Evolutionary conservation across 1,284 basidiomycete genomes (phyloP), one percentile per base, ranked within the genome.

Genomic region (Heliocybe sulcata): DNA sequence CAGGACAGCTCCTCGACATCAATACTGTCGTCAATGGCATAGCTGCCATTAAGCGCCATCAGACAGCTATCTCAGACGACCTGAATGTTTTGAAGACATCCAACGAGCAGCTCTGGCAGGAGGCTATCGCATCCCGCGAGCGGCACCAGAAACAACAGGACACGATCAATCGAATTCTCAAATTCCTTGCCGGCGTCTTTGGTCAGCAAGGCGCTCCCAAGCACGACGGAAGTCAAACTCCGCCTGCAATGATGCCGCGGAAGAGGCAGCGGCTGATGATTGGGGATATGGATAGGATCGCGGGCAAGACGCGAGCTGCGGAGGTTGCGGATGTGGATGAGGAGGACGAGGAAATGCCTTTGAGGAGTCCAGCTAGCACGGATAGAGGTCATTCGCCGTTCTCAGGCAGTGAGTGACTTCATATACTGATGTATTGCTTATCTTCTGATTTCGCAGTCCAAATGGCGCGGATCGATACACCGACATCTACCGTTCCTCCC

Each of bases 151-250:
- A 92, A 64, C 94, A 97, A 62, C 90, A 97, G 64, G 95, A 98
- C 68, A 98, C 94, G n/a, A 94, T 98, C 66, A 94, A 97, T 66
- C 80, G 92, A 56, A 98, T 99, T 59, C 79, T 99, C 59, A 89
- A 93, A 57, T 98, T 99, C 72, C 73, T 99, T 52, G 94, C 94
- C 19, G 87, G 93, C 26, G 88, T 98, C 1, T 98, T 98, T 72
- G 94, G 94, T 2, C 78, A 76, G 47, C 69, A 74, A 0, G 72
- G 72, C 19, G 72, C 60, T 35, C 65, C 67, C 47, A 70, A 69
- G 50, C 71, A 67, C 54, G 29, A 35, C 10, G 33, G 27, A 14
- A 35, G 10, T 10, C 47, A 69, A 48, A 62, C 64, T 11, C 61
- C 72, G 26, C 65, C 73, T 47, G 74, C 71, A 19, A 76, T 82